Conservation (phyloP, 805 yeast genomes). For the Hanseniaspora lindneri region DNA sequence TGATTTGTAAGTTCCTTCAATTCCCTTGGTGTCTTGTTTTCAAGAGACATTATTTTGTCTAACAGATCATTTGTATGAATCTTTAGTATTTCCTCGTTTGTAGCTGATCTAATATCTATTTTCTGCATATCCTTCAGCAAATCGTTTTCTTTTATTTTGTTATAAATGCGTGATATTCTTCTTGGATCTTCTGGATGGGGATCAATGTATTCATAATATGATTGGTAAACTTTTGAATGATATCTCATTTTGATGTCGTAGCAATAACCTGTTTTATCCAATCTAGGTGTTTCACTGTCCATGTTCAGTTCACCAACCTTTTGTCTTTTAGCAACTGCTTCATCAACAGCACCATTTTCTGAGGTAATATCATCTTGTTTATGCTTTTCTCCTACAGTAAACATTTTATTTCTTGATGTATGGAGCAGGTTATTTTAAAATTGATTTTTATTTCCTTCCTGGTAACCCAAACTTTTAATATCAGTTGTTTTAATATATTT, state of each 20-base stretch:
- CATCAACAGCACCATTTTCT: background rate
- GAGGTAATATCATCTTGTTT: background rate
- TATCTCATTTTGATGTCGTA: slow-evolving; percentile 96
- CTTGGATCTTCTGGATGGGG: slow-evolving; percentile 99
- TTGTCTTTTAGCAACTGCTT: background rate
- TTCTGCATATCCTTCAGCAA: slow-evolving; percentile 78
- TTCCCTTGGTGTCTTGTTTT: slow-evolving; percentile 62
- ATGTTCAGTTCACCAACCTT: slow-evolving; percentile 26
- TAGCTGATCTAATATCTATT: slow-evolving; percentile 83
- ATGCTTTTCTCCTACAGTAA: slow-evolving; percentile 1
- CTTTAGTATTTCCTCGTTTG: slow-evolving; percentile 67
- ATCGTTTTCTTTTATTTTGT: slow-evolving; percentile 88
- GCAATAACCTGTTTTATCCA: slow-evolving; percentile 81
- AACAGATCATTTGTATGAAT: slow-evolving; percentile 81
- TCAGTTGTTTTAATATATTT: too few species aligned
- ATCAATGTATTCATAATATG: slow-evolving; percentile 85
- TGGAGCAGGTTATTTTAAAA: too few species aligned
- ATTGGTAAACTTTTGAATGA: slow-evolving; percentile 87
- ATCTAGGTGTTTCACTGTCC: slow-evolving; percentile 34
- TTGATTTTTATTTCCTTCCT: too few species aligned
- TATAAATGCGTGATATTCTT: slow-evolving; percentile 84
- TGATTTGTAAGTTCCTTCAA: slow-evolving; percentile 71
- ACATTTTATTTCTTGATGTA: too few species aligned
- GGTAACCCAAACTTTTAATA: too few species aligned
- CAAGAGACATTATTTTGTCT: slow-evolving; percentile 61